Evolutionary conservation across 2,329 filamentous ascomycete species (phyloP).

Genomic region (Colletotrichum sp.): DNA sequence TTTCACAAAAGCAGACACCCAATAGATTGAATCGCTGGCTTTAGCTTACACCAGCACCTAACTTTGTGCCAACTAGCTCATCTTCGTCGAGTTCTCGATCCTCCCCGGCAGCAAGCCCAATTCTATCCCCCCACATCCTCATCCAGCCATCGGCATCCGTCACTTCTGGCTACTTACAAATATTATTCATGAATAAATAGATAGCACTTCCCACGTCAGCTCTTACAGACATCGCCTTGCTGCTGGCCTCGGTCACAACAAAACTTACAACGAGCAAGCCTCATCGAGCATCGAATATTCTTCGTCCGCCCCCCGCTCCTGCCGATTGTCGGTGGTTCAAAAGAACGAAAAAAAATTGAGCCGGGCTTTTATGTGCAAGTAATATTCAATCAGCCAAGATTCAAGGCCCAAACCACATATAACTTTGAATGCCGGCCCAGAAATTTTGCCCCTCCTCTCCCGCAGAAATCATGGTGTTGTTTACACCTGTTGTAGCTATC

Average conservation of each 20-base stretch:
- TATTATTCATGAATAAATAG: neutral
- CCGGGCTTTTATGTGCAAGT: neutral
- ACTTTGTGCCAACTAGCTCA: neutral
- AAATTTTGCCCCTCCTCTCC: neutral
- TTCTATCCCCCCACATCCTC: rapidly evolving
- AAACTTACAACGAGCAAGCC: neutral
- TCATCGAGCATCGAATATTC: neutral
- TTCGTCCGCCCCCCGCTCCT: too few relatives aligned
- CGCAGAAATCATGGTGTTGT: neutral
- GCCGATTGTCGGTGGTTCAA: neutral
- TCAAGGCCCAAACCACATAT: rapidly evolving
- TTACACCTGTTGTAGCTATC: neutral
- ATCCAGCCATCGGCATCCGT: neutral
- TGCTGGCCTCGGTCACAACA: neutral
- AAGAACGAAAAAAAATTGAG: neutral
- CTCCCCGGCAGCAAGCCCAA: neutral
- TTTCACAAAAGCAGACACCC: neutral
- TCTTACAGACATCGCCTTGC: neutral
- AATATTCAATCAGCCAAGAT: rapidly evolving
- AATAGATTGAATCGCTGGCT: too few relatives aligned
- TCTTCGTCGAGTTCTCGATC: neutral
- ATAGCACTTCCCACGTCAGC: rapidly evolving
- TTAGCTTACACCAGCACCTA: neutral
- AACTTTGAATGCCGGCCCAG: neutral
- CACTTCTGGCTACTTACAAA: neutral